Percentiles rank a stretch among this genome's conserved stretches.
phyloP scores from a whole-genome alignment of 2,329 filamentous ascomycete species.

The Grosmannia clavigera region DNA sequence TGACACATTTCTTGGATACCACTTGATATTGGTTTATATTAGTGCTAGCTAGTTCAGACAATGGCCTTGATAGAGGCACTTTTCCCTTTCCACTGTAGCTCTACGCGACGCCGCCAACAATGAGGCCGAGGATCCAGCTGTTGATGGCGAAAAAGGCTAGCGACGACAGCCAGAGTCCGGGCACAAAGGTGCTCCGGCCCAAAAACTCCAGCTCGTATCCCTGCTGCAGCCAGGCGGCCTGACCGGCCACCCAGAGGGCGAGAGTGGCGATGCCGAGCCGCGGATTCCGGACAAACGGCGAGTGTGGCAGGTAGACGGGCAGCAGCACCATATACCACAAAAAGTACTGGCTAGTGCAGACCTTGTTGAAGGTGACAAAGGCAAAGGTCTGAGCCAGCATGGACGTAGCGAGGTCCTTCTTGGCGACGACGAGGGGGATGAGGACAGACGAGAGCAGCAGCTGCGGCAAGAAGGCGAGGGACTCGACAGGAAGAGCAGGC shows the following conservation, averaged over 20 bases:
- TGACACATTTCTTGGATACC: neutral
- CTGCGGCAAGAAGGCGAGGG: constrained; percentile 80
- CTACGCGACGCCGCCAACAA: constrained; percentile 50
- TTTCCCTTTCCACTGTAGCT: neutral
- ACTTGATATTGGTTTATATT: neutral
- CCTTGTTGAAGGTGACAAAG: constrained; percentile 97
- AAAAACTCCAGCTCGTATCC: constrained; percentile 68
- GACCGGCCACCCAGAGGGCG: constrained; percentile 60
- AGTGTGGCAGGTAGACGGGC: constrained; percentile 77
- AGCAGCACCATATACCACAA: constrained; percentile 95
- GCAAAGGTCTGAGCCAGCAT: constrained; percentile 95
- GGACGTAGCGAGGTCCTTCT: constrained; percentile 65
- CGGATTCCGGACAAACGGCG: constrained; percentile 53
- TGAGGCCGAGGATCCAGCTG: constrained; percentile 72
- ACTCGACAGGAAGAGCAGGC: constrained; percentile 45
- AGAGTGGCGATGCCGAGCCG: constrained; percentile 52
- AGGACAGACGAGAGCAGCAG: constrained; percentile 65
- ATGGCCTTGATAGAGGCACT: neutral
- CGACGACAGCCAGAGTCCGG: constrained; percentile 67
- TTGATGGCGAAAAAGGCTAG: constrained; percentile 76
- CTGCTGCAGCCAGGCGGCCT: constrained; percentile 65
- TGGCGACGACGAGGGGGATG: constrained; percentile 59
- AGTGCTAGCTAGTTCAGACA: neutral
- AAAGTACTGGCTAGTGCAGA: constrained; percentile 99
- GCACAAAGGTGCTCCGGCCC: constrained; percentile 71